A percentile compares a stretch with the other conserved stretches of the same genome.
These are phyloP conservation scores for Ilyonectria sp. DNA, from an alignment of 2,329 filamentous ascomycete species.

Conservation along the genomic window DNA sequence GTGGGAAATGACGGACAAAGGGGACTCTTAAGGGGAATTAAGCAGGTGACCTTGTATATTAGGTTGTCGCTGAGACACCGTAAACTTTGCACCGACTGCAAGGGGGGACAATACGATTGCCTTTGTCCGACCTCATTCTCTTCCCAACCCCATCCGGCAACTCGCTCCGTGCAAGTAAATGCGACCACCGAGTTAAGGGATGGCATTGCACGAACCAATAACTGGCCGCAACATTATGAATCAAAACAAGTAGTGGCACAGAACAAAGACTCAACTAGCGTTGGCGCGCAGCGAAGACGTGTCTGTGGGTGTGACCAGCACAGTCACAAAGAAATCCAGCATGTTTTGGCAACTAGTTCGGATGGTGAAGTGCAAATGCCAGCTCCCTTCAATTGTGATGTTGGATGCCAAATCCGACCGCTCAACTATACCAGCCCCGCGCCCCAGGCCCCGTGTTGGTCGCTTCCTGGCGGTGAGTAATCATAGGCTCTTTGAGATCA, in stretches of 20 bases:
- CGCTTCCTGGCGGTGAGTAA: constrained; percentile 82
- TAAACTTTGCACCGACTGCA: neutral
- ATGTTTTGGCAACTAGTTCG: neutral
- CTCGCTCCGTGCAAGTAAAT: too few relatives aligned
- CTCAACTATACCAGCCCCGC: constrained; percentile 76
- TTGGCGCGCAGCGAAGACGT: neutral
- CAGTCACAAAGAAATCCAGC: neutral
- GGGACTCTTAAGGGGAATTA: neutral
- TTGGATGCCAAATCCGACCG: neutral
- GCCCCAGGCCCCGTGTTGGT: constrained; percentile 66
- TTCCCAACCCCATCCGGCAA: neutral
- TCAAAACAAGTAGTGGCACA: neutral
- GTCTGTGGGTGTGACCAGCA: neutral
- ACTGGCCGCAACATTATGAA: neutral
- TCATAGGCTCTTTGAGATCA: constrained; percentile 84
- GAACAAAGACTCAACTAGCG: neutral
- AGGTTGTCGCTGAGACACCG: neutral
- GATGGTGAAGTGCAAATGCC: neutral
- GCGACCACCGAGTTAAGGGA: neutral
- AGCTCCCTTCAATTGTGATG: neutral
- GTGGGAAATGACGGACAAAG: neutral
- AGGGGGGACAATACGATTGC: neutral
- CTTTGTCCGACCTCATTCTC: constrained; percentile 3
- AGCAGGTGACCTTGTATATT: neutral
- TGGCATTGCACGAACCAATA: neutral